Evolutionary conservation across 345 rosid species (phyloP), one percentile per base, ranked within the genome.

Genomic region (Physaria fendleri): DNA sequence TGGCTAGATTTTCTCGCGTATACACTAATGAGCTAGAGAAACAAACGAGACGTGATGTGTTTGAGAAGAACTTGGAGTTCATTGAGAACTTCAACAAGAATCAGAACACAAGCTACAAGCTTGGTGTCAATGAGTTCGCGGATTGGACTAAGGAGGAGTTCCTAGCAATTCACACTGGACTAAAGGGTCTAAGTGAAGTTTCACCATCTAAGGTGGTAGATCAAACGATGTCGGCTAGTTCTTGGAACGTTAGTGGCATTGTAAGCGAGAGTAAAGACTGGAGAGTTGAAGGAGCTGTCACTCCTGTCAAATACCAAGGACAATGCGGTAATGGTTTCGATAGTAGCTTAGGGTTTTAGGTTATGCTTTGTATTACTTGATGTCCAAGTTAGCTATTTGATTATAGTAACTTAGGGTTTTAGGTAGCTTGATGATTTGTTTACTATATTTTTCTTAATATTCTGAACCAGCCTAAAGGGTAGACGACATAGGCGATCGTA

Each of bases 131-230:
- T 67, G 58, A 63, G 63, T 86, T 83, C 49, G 74, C 84, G 2
- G 90, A 81, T 66, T 18, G 66, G 41, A 74, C 75, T 9, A 47
- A 71, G 11, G 87, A 76, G 4, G 95, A 86, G 47, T 83, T 83
- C 37, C 57, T 68, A 37, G 65, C 37, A 3, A 24, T 51, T 11
- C 74, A 68, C 32, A 79, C 79, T 1, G 79, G 86, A 28, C 71
- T 72, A 24, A 52, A 2, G 5, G 27, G 30, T 30, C 7, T 17
- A 3, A 41, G 25, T 23, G 4, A 12, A 32, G 60, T 23, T 67
- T 69, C 69, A 22, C 42, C n/a, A 15, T 33, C 37, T 5, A 14
- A 33, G 14, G 4, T 17, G 10, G 20, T 18, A 8, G 14, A 65
- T 23, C 14, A 58, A 39, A 48, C 15, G 17, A 23, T 7, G 34